phyloP scores from a whole-genome alignment of 441 rosid species.

The Capsella rubella region DNA sequence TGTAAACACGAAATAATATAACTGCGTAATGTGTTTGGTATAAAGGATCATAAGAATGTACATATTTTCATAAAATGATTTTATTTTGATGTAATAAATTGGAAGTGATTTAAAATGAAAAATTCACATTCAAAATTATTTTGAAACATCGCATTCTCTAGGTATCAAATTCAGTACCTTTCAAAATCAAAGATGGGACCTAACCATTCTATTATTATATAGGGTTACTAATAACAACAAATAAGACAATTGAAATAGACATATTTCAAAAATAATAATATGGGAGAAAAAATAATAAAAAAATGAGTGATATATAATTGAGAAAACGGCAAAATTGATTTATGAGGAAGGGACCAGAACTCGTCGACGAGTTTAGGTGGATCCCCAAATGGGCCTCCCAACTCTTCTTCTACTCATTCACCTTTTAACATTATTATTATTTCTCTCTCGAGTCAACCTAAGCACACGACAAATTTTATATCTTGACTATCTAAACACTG shows the following conservation, averaged over 20 bases:
- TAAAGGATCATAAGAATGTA: no score
- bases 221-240: slow-evolving; percentile 24
- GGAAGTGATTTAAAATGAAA: not conserved
- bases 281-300: slow-evolving; percentile 6
- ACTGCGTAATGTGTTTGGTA: no score
- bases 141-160: slow-evolving; percentile 4
- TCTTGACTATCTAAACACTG: no score
- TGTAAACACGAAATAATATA: no score
- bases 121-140: slow-evolving; percentile 1
- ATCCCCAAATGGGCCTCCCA: slow-evolving; percentile 14
- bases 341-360: slow-evolving; percentile 35
- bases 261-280: slow-evolving; percentile 1
- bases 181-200: slow-evolving; percentile 41
- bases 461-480: not conserved
- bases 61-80: no score
- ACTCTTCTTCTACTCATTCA: not conserved
- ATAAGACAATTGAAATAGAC: slow-evolving; percentile 31
- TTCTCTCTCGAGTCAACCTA: not conserved
- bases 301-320: slow-evolving; percentile 13
- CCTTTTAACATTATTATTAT: not conserved
- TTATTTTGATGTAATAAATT: not conserved
- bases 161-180: slow-evolving; percentile 22
- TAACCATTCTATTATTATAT: slow-evolving; percentile 24
- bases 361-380: slow-evolving; percentile 29
- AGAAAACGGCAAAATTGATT: slow-evolving; percentile 19